Evolutionary conservation across 1,284 basidiomycete species (phyloP).

Genomic region (Apiotrichum mycotoxinovorans): DNA sequence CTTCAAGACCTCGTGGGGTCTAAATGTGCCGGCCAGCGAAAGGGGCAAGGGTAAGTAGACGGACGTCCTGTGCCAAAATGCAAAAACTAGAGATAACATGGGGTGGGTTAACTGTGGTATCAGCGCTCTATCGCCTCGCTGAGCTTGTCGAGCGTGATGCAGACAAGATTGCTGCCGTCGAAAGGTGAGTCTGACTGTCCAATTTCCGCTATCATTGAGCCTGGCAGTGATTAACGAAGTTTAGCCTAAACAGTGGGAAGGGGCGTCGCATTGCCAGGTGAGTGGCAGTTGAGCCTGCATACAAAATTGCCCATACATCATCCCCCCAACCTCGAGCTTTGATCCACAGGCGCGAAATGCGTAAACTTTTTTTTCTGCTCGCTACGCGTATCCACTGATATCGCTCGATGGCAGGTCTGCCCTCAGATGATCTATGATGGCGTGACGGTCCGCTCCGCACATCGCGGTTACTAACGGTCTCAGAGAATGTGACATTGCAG

Average conservation of each 20-base stretch:
- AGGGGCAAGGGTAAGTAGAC: constrained; percentile 56
- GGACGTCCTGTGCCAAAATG: background rate
- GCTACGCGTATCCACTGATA: no score
- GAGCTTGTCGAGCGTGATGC: constrained; percentile 83
- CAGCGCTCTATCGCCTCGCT: constrained; percentile 74
- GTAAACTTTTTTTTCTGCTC: no score
- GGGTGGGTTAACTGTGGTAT: background rate
- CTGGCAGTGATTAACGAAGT: background rate
- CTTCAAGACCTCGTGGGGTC: constrained; percentile 84
- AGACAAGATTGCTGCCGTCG: constrained; percentile 65
- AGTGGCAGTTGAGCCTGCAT: background rate
- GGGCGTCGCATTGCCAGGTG: constrained; percentile 67
- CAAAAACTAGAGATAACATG: no score
- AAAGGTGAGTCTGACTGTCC: constrained; percentile 49
- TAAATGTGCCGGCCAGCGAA: constrained; percentile 76
- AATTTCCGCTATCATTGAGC: background rate
- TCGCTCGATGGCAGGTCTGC: no score
- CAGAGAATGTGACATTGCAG: constrained; percentile 76
- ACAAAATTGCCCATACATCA: background rate
- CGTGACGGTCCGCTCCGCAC: background rate
- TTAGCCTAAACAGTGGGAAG: constrained; percentile 68
- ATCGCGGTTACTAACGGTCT: background rate
- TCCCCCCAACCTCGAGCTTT: background rate
- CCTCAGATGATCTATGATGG: background rate
- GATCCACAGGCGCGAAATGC: background rate